A percentile compares a stretch with the other conserved stretches of the same genome.
Evolutionary conservation across 768 basidiomycete species (phyloP).

Genomic region (Phaffia australis): DNA sequence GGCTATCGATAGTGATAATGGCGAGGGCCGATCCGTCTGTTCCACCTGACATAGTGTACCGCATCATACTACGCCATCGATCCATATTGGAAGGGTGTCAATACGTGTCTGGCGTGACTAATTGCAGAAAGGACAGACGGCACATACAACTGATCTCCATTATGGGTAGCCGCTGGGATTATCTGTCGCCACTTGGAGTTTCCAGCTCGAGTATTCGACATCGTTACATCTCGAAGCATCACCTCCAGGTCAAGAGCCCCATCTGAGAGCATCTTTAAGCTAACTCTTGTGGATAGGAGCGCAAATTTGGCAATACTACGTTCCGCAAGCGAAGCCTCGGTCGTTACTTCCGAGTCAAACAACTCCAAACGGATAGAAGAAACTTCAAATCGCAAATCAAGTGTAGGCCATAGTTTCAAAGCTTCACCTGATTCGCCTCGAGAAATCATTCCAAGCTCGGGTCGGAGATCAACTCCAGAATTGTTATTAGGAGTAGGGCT

Average conservation of each 20-base stretch:
- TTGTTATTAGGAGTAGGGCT: not conserved
- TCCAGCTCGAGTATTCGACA: slow-evolving; percentile 76
- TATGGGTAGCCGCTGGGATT: slow-evolving; percentile 78
- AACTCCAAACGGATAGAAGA: slow-evolving; percentile 69
- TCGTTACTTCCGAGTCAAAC: slow-evolving; percentile 58
- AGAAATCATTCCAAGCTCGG: slow-evolving; percentile 37
- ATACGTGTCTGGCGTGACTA: not conserved
- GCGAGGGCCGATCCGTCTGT: slow-evolving; percentile 52
- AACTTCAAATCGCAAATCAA: slow-evolving; percentile 65
- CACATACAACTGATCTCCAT: slow-evolving; percentile 61
- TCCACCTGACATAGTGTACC: slow-evolving; percentile 68
- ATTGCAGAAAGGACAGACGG: not conserved
- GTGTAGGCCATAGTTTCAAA: slow-evolving; percentile 50
- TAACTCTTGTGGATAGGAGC: slow-evolving; percentile 63
- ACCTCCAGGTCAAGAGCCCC: slow-evolving; percentile 79
- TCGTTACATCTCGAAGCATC: slow-evolving; percentile 77
- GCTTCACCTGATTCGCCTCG: slow-evolving; percentile 29
- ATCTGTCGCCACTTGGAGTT: slow-evolving; percentile 83
- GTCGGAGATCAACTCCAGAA: slow-evolving; percentile 37
- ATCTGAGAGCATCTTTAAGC: slow-evolving; percentile 69
- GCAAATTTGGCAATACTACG: slow-evolving; percentile 79
- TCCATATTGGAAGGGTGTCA: not conserved
- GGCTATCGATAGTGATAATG: slow-evolving; percentile 81
- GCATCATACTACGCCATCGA: slow-evolving; percentile 49
- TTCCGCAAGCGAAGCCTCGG: slow-evolving; percentile 51